Evolutionary conservation across 2,329 filamentous ascomycete species (phyloP).

Genomic region (Colletotrichum coccodes): DNA sequence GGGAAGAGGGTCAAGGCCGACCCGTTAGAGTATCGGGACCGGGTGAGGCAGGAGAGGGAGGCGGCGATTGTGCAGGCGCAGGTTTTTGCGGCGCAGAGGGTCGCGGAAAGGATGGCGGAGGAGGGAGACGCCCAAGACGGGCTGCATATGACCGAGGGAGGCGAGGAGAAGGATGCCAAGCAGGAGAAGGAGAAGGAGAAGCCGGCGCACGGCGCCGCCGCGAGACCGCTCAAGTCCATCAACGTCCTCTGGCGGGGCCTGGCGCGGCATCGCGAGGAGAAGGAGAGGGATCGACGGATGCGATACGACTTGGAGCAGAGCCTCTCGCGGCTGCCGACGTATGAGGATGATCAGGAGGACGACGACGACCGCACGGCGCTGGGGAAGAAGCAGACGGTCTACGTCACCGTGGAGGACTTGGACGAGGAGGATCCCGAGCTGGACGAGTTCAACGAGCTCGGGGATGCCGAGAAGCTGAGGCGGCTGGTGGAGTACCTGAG

Average conservation of each 20-base stretch:
- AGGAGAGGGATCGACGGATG: slow-evolving; percentile 74
- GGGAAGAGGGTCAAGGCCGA: slow-evolving; percentile 72
- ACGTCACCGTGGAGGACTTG: slow-evolving; percentile 72
- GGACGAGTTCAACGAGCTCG: slow-evolving; percentile 79
- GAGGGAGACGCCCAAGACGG: slow-evolving; percentile 48
- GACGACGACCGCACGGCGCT: slow-evolving; percentile 77
- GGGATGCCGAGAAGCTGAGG: slow-evolving; percentile 72
- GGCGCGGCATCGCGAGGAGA: slow-evolving; percentile 74
- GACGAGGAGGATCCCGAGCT: slow-evolving; percentile 86
- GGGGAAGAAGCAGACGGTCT: slow-evolving; percentile 64
- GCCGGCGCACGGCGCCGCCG: slow-evolving; percentile 43
- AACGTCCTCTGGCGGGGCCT: slow-evolving; percentile 85
- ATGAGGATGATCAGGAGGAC: slow-evolving; percentile 75
- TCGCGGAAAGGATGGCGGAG: slow-evolving; percentile 80
- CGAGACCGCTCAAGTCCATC: slow-evolving; percentile 70
- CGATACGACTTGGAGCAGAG: slow-evolving; percentile 74
- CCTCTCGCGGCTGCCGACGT: slow-evolving; percentile 70
- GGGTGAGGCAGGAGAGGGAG: slow-evolving; percentile 77
- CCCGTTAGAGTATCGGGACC: slow-evolving; percentile 77
- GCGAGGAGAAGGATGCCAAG: slow-evolving; percentile 35
- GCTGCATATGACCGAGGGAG: not conserved
- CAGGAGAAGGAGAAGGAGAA: slow-evolving; percentile 44
- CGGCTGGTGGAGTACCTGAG: slow-evolving; percentile 77
- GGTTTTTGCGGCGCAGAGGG: slow-evolving; percentile 81
- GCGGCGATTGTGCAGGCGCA: slow-evolving; percentile 74